Evolutionary conservation across 2,329 filamentous ascomycete genomes (phyloP).

Genomic region (Lojkania enalia): DNA sequence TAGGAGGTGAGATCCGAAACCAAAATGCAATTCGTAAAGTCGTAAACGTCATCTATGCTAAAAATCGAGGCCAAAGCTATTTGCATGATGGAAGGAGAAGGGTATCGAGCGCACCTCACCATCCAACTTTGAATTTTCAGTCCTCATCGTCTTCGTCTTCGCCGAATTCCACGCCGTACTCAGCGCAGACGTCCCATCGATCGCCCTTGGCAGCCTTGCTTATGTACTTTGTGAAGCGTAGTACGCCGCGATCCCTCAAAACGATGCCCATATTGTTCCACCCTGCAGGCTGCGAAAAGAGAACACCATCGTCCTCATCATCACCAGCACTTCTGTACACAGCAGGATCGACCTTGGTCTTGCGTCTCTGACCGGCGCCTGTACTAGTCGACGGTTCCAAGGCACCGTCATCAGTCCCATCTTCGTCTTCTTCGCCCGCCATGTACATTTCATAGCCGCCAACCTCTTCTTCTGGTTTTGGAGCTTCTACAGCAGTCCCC

Average conservation of each 20-base stretch:
- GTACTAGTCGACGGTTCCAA: constrained; percentile 44
- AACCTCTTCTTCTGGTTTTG: constrained; percentile 59
- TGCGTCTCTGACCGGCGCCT: constrained; percentile 52
- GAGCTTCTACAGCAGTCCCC: constrained; percentile 28
- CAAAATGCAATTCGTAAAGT: not conserved
- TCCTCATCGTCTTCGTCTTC: constrained; percentile 52
- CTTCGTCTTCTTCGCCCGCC: constrained; percentile 79
- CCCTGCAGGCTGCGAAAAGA: constrained; percentile 68
- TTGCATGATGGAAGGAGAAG: not conserved
- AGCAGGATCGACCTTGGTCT: constrained; percentile 68
- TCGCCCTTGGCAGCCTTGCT: constrained; percentile 81
- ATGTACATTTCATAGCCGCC: constrained; percentile 91
- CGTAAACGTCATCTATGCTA: not conserved
- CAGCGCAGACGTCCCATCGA: constrained; percentile 85
- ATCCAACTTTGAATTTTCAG: not conserved
- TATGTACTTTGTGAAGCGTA: constrained; percentile 97
- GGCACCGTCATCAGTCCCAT: constrained; percentile 53
- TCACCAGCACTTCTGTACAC: constrained; percentile 66
- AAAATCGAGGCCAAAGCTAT: not conserved
- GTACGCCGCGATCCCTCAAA: constrained; percentile 78
- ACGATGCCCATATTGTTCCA: constrained; percentile 96
- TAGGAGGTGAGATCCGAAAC: not conserved
- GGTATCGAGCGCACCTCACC: not conserved
- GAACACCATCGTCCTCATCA: constrained; percentile 74
- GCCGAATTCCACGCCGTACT: constrained; percentile 69